Conservation (phyloP, 1,284 basidiomycete genomes). For the Gomphus bonarii region DNA sequence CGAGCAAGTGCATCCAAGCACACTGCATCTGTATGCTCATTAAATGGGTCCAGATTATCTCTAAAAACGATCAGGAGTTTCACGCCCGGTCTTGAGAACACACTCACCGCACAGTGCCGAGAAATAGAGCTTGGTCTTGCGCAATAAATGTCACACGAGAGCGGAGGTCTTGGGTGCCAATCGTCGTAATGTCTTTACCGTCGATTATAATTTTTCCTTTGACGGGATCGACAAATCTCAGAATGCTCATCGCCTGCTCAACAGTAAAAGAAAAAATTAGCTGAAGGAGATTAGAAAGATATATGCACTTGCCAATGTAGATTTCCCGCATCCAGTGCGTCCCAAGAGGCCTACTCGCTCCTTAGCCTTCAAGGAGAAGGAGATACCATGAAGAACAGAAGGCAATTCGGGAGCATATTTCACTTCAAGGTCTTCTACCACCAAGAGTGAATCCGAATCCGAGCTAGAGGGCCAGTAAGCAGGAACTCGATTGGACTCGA, state of each 20-base stretch:
- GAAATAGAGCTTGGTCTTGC: slow-evolving; percentile 75
- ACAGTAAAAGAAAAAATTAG: slow-evolving; percentile 6
- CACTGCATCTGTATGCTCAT: slow-evolving; percentile 73
- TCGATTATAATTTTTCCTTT: slow-evolving; percentile 76
- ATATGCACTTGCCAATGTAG: neutral
- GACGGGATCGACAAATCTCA: slow-evolving; percentile 83
- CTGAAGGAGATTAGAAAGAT: slow-evolving; percentile 1
- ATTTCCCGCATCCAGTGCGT: slow-evolving; percentile 46
- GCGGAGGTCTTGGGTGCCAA: slow-evolving; percentile 79
- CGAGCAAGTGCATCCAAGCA: slow-evolving; percentile 58
- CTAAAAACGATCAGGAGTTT: slow-evolving; percentile 21
- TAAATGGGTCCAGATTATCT: slow-evolving; percentile 83
- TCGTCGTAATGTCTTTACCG: slow-evolving; percentile 81
- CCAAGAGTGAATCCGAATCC: slow-evolving; percentile 30
- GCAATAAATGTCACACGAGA: slow-evolving; percentile 49
- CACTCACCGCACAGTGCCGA: slow-evolving; percentile 50
- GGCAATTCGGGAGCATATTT: slow-evolving; percentile 83
- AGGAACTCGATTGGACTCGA: slow-evolving; percentile 24
- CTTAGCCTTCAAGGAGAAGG: slow-evolving; percentile 49
- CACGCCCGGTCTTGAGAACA: too few relatives aligned
- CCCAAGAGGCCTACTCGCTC: slow-evolving; percentile 69
- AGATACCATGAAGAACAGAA: slow-evolving; percentile 68
- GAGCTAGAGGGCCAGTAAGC: slow-evolving; percentile 33
- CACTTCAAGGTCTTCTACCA: slow-evolving; percentile 65
- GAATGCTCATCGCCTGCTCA: slow-evolving; percentile 64